Evolutionary conservation across 148 eudicot genomes (phyloP).

Genomic region (Rhododendron ferrugineum): DNA sequence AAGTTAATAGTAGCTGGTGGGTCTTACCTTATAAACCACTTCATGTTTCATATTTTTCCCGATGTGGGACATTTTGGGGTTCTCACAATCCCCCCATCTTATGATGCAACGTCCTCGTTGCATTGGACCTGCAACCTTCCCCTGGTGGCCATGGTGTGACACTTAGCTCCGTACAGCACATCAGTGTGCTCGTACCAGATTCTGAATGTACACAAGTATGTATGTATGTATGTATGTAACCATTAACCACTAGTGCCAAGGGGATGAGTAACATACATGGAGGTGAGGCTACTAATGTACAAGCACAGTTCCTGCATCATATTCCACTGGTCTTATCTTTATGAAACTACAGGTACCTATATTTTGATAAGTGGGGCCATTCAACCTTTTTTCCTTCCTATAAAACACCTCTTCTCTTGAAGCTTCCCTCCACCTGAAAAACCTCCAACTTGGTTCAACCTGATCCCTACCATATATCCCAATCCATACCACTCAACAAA

Average conservation of each 20-base stretch:
- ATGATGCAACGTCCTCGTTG: no score
- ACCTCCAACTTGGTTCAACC: conserved; percentile 14
- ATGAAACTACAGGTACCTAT: conserved; percentile 22
- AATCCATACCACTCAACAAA: not conserved
- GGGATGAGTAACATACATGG: conserved; percentile 4
- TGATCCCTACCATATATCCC: conserved; percentile 4
- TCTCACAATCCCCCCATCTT: no score
- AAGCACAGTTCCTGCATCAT: conserved; percentile 10
- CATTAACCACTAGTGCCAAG: not conserved
- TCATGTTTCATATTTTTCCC: no score
- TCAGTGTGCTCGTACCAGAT: no score
- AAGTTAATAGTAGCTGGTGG: no score
- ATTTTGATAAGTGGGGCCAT: conserved; percentile 25
- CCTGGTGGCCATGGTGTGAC: no score
- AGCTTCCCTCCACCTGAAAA: conserved; percentile 34
- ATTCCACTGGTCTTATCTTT: conserved; percentile 33
- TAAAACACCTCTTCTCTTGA: conserved; percentile 34
- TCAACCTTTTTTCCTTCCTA: conserved; percentile 45
- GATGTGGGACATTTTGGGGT: no score
- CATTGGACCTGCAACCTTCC: no score
- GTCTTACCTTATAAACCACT: no score
- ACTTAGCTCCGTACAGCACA: no score
- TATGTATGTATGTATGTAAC: not conserved
- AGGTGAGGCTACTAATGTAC: conserved; percentile 14
- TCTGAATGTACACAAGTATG: not conserved